Percentiles rank a stretch among this genome's conserved stretches.
Conservation (phyloP, 345 rosid species). For the Streptanthus diversifolius region DNA sequence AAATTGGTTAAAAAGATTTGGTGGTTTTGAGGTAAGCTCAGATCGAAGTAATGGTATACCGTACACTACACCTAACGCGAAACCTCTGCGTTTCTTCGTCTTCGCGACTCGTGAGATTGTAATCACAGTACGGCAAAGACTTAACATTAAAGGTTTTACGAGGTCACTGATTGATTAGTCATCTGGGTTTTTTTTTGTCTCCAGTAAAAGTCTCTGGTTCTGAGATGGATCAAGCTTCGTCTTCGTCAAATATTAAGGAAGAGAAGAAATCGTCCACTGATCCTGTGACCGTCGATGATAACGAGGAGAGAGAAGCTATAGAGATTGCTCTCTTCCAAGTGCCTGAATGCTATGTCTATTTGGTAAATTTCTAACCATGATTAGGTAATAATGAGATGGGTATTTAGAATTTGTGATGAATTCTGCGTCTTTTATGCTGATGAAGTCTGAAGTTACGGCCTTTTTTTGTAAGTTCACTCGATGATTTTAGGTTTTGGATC, state of each 20-base stretch:
- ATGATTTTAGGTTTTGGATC: conserved; percentile 7
- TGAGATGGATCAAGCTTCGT: conserved; percentile 36
- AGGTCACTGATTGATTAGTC: conserved; percentile 1
- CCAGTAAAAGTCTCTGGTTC: background rate
- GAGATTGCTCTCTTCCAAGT: conserved; percentile 86
- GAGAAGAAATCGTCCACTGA: conserved; percentile 34
- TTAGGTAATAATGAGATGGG: conserved; percentile 4
- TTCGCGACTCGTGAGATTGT: conserved; percentile 18
- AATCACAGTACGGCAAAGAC: conserved; percentile 8
- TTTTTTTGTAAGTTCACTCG: conserved; percentile 2
- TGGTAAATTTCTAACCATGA: conserved; percentile 42
- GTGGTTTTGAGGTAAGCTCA: background rate
- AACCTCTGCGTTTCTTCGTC: conserved; percentile 27
- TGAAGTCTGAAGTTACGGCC: background rate
- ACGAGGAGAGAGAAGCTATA: conserved; percentile 55
- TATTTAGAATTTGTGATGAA: background rate
- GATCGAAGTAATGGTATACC: conserved; percentile 20
- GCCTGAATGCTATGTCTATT: conserved; percentile 87
- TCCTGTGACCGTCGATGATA: conserved; percentile 34
- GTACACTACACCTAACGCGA: conserved; percentile 29
- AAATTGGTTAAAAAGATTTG: background rate
- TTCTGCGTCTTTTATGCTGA: background rate
- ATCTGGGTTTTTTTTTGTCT: too few relatives aligned
- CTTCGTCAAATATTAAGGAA: conserved; percentile 35
- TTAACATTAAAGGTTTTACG: background rate